phyloP scores from a whole-genome alignment of 305 asterid genomes.

The Solanum hybrid region DNA sequence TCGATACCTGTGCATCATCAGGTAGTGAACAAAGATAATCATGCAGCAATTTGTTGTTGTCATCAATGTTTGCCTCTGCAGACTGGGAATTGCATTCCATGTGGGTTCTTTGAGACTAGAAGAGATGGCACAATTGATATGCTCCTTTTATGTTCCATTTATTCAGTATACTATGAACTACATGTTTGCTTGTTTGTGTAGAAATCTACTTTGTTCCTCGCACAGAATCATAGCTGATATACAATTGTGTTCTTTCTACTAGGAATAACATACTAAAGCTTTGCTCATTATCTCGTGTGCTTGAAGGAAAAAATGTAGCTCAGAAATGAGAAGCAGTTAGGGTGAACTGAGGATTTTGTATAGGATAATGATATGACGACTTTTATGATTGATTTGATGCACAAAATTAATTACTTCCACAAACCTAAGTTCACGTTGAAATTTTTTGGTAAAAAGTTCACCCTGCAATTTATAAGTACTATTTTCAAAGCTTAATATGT shows the following conservation, averaged over 20 bases:
- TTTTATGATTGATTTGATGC: not conserved
- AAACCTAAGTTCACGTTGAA: not conserved
- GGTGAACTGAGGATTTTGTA: not conserved
- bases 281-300: not conserved
- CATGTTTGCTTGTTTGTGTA: not conserved
- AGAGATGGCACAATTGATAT: not conserved
- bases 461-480: not conserved
- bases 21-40: slow-evolving; percentile 33
- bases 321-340: not conserved
- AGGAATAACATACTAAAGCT: not conserved
- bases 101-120: not conserved
- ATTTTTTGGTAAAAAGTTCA: not conserved
- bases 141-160: not conserved
- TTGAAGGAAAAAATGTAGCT: not conserved
- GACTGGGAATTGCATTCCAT: not conserved
- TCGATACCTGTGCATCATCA: slow-evolving; percentile 58
- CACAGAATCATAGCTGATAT: not conserved
- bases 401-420: not conserved
- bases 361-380: not conserved
- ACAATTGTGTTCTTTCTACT: not conserved
- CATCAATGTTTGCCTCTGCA: not conserved
- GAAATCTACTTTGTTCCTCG: not conserved
- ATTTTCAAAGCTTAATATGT: not conserved
- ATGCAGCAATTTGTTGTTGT: not conserved
- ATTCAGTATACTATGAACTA: not conserved